Evolutionary conservation across 2,329 filamentous ascomycete genomes (phyloP), one percentile per base, ranked within the genome.

Genomic region (Waltergamsia citrina): DNA sequence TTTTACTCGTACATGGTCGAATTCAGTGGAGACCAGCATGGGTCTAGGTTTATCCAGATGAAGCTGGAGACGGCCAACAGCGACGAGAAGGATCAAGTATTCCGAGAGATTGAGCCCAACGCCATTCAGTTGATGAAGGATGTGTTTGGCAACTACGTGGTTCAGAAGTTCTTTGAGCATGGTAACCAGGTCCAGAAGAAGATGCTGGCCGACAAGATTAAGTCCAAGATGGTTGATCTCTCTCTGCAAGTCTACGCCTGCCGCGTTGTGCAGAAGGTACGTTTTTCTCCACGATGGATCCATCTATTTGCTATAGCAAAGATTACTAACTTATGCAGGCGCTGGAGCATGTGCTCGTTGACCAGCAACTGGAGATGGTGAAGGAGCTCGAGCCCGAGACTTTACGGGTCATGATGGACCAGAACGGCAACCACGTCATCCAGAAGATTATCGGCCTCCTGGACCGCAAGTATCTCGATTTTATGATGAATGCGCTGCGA

Each of bases 91-190:
- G 85, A 94, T 21, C 79, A 80, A 36, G 74, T 96, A 1, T 96
- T 95, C 63, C 68, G 71, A 1, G 92, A 96, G 56, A 86, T 98
- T 29, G 74, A 84, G 46, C 74, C 78, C 1, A 92, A 98, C 44
- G 78, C 82, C 2, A 59, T 94, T 20, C 86, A 90, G 50, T 65
- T 98, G 31, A 95, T 94, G 86, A 90, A 81, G 29, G 92, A 96
- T 54, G 81, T 96, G 0, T 98, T 95, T 51, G 92, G 92, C 35
- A 98, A 98, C 56, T 98, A 96, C 51, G 92, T 98, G 23, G 88
- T 96, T 25, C 92, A 98, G 51, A 96, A 95, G 55, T 80, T 96
- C 52, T 95, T 96, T 41, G 90, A 96, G 54, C 86, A 96, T 54
- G 90, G 92, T 25, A 93, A 86, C 45, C 88, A 94, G 57, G 73